phyloP scores from a whole-genome alignment of 2,329 filamentous ascomycete genomes.

The Lachnellula subtilissima region DNA sequence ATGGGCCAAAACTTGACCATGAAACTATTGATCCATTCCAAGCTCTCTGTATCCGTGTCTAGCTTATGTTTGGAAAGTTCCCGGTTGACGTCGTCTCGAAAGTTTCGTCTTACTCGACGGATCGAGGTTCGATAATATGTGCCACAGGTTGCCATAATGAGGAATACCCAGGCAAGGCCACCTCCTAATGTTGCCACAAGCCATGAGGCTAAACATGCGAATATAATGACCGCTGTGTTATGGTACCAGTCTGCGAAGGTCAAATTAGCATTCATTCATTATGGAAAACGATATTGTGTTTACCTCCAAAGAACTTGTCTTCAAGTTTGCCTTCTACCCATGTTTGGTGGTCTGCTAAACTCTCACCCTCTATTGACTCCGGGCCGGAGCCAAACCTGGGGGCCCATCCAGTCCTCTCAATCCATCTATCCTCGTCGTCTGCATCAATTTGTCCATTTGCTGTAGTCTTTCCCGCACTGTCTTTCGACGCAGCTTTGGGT shows the following conservation, averaged over 20 bases:
- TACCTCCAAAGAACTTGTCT: conserved; percentile 86
- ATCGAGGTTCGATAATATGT: conserved; percentile 97
- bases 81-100: conserved; percentile 86
- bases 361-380: conserved; percentile 51
- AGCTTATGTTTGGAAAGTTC: conserved; percentile 83
- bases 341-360: conserved; percentile 80
- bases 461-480: conserved; percentile 44
- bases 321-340: conserved; percentile 78
- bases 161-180: conserved; percentile 86
- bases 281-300: conserved; percentile 20
- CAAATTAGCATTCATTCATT: conserved; percentile 12
- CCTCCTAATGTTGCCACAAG: conserved; percentile 83
- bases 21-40: conserved; percentile 99
- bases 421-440: conserved; percentile 51
- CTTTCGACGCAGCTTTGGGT: conserved; percentile 35
- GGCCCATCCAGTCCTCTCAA: conserved; percentile 73
- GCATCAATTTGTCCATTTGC: conserved; percentile 46
- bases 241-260: conserved; percentile 84
- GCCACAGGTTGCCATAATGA: conserved; percentile 85
- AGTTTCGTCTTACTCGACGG: conserved; percentile 88
- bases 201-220: conserved; percentile 89
- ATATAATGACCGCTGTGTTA: conserved; percentile 89
- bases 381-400: conserved; percentile 72
- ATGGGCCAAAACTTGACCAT: conserved; percentile 99
- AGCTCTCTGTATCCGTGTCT: conserved; percentile 83